Base-by-base conservation (phyloP, 1,139 yeast genomes). In the Maudiozyma humilis region DNA sequence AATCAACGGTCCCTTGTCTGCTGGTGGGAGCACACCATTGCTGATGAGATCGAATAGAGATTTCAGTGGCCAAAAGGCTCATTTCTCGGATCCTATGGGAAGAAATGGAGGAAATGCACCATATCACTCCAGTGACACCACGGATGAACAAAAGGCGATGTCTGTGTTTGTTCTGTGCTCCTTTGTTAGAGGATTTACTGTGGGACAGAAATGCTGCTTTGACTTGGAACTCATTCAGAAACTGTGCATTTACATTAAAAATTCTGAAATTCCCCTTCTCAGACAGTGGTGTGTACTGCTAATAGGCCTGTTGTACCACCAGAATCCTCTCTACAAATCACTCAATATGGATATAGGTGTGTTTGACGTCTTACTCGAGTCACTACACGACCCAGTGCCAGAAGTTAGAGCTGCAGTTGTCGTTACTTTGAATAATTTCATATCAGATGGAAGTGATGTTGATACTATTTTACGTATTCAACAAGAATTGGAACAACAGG, bases 61-160 rank as follows among this genome's bases (percentile, higher is more conserved):
- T 14, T 16, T 23, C n/a, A 25, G 30, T n/a, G 34, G 23, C 19
- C n/a, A 29, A 12, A 40, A 32, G 8, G 27, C 32, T 5, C 44
- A 38, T 13, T 29, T 18, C 5, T 31, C 27, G 19, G 36, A 15
- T 18, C 42, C 25, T 33, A 37, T 31, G 20, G 18, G 30, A 32
- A 36, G 34, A 33, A 41, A 44, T 35, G 36, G 23, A 18, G 14
- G 20, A 2, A 25, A 25, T 14, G 54, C 59, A 2, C 63, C 64
- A 34, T 64, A 70, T 45, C 52, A 50, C 17, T 47, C 54, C 1
- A 60, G 51, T 43, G 61, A 58, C 40, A 65, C 67, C 48, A 77
- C 75, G 44, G 88, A 83, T 53, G 95, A 88, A 53, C 96, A 89
- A 62, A 82, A 86, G 60, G 97, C 97, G 1, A 86, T 91, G 89